Percentiles rank a stretch among this genome's conserved stretches.
phyloP scores from a whole-genome alignment of 371 early-diverging fungal genomes.

The Haplosporangium sp. region DNA sequence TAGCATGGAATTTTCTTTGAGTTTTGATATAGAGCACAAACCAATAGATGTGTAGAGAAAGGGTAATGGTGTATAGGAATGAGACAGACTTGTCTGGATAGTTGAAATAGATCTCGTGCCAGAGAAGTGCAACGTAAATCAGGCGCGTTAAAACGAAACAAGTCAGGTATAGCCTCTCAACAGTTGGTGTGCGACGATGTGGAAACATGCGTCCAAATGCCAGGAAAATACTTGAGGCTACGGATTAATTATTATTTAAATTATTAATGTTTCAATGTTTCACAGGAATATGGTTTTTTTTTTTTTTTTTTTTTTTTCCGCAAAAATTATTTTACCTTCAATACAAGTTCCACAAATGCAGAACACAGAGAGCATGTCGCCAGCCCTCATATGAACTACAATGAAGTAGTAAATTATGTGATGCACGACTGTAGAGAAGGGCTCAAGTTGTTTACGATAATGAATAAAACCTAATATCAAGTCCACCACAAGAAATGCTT shows the following conservation, averaged over 20 bases:
- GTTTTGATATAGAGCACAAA: conserved; percentile 42
- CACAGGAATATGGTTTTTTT: background rate
- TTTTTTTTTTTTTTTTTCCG: background rate
- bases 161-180: conserved; percentile 31
- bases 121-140: conserved; percentile 41
- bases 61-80: conserved; percentile 42
- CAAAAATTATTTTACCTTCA: conserved; percentile 29
- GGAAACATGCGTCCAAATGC: conserved; percentile 52
- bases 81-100: conserved; percentile 53
- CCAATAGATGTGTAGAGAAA: conserved; percentile 50
- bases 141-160: conserved; percentile 41
- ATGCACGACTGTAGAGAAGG: conserved; percentile 69
- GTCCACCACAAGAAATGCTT: conserved; percentile 62
- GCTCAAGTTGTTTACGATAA: conserved; percentile 61
- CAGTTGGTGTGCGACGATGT: conserved; percentile 28
- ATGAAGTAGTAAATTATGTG: conserved; percentile 62
- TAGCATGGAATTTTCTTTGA: conserved; percentile 27
- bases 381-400: conserved; percentile 49
- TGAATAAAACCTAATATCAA: conserved; percentile 59
- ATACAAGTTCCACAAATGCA: conserved; percentile 48
- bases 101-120: conserved; percentile 53
- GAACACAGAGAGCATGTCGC: conserved; percentile 47
- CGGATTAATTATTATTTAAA: background rate
- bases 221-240: conserved; percentile 52
- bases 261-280: no score